Base-by-base conservation (phyloP, 1,139 yeast genomes). In the Sugiyamaella pinicola region DNA sequence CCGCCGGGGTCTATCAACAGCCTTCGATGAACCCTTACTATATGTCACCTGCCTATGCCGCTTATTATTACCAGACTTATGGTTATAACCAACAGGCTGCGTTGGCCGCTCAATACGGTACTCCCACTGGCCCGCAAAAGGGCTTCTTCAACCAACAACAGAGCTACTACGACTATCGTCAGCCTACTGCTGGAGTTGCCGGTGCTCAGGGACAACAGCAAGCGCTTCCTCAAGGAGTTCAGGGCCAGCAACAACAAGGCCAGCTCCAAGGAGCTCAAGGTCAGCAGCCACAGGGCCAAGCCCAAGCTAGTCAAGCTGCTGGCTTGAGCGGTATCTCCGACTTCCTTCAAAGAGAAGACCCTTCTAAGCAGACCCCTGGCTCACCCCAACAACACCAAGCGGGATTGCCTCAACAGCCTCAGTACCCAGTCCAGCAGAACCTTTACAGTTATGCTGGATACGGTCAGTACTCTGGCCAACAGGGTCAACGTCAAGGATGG, bases 261-360 rank as follows among this genome's bases (percentile, higher is more conserved):
- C 52, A 47, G 37, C 65, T 54, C 33, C 66, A 62, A 53, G 52
- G 51, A n/a, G 64, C 53, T 35, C 66, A 62, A 52, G 50, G 44
- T 4, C 65, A 56, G 41, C 61, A 58, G 49, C 53, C 42, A 33
- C 51, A 47, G 31, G 51, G 41, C 33, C 58, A 53, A 47, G 45
- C 44, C 10, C 54, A 53, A 42, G 6, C n/a, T 10, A 38, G 39
- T 13, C 58, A 55, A 47, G 47, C 52, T 21, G 49, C 57, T 50
- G 52, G 54, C 57, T 33, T 67, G 52, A 61, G 63, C 34, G 70
- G 70, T 18, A 67, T 67, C 49, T 62, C 68, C 13, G 71, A 67
- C 51, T 69, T 67, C 54, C 55, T 68, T 61, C 70, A 67, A 55
- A 60, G 68, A 13, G 68, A 64, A n/a, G 70, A 67, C 41, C 52